Evolutionary conservation across 2,329 filamentous ascomycete species (phyloP), one percentile per base, ranked within the genome.

Genomic region (Trichothecium roseum): DNA sequence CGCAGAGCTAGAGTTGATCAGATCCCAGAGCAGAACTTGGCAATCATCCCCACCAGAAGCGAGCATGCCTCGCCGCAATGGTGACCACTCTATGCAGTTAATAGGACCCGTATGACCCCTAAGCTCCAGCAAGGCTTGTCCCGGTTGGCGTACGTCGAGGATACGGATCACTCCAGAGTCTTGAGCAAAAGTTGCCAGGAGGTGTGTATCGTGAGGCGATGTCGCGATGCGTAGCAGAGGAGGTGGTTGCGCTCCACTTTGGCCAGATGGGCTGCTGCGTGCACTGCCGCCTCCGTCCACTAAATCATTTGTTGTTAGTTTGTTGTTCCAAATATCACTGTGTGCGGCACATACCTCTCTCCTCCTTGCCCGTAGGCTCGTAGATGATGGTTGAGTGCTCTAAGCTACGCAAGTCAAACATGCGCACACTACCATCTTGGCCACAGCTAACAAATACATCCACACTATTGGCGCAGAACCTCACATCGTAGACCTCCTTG

Each of bases 341-440:
- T 13, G 26, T 10, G 12, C 16, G 14, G 37, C 16, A 53, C 63
- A 45, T 64, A 86, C 83, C 72, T 66, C 75, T 64, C 30, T 81
- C 76, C 42, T 81, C 79, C 62, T 95, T 95, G 46, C 87, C 83
- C 0, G 85, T 89, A 4, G 91, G 91, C 59, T 98, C 91, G 56
- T 98, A 98, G 44, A 98, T 98, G 56, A 98, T 98, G 34, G 91
- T 98, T 45, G 88, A 95, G 57, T 98, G 91, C 56, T 98, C 91
- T 36, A 98, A 64, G 57, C 89, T 96, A 52, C 91, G 78, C 41
- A 98, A 68, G 59, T 98, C 91, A 60, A 98, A 98, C 91, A 98
- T 98, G 48, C 91, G 78, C 18, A 98, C 91, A 56, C 89, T 96
- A 28, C 91, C 91, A 55, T 98, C 91, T 37, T 94, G 89, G 35